Evolutionary conservation across 1,284 basidiomycete genomes (phyloP).

Genomic region (Gastroboletus turbinatus): DNA sequence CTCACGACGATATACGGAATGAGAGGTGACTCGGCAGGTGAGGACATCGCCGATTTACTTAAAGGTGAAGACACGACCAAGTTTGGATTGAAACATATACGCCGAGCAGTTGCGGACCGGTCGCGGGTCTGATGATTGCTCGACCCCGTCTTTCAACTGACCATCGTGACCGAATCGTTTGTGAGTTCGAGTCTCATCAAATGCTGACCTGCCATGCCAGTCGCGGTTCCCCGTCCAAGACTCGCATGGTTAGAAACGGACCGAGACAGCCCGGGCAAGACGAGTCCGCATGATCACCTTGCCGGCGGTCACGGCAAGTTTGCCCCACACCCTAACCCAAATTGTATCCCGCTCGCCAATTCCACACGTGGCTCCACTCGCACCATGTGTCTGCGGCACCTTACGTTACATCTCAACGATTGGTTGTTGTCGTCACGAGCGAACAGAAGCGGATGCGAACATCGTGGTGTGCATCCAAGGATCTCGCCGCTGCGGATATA

Average conservation of each 20-base stretch:
- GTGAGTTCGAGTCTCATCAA: background rate
- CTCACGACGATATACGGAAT: slow-evolving; percentile 20
- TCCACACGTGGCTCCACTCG: slow-evolving; percentile 1
- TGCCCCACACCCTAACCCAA: background rate
- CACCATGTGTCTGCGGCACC: background rate
- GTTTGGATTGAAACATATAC: background rate
- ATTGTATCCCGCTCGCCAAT: slow-evolving; percentile 5
- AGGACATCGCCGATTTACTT: slow-evolving; percentile 18
- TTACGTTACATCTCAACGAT: background rate
- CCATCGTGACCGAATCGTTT: background rate
- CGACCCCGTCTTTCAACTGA: background rate
- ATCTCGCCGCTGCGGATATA: background rate
- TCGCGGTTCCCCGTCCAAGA: background rate
- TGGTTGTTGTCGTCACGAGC: background rate
- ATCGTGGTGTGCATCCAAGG: background rate
- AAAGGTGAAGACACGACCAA: background rate
- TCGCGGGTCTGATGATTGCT: background rate
- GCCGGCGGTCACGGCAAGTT: background rate
- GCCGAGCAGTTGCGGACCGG: background rate
- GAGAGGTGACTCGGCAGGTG: slow-evolving; percentile 12
- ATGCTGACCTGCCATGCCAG: background rate
- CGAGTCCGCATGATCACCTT: slow-evolving; percentile 15
- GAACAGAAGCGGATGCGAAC: background rate
- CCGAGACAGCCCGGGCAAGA: background rate
- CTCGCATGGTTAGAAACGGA: background rate